A percentile compares a stretch with the other conserved stretches of the same genome.
These are phyloP conservation scores for Friedmanniomyces simplex DNA, from an alignment of 495 filamentous ascomycete species.

Conservation along the genomic window DNA sequence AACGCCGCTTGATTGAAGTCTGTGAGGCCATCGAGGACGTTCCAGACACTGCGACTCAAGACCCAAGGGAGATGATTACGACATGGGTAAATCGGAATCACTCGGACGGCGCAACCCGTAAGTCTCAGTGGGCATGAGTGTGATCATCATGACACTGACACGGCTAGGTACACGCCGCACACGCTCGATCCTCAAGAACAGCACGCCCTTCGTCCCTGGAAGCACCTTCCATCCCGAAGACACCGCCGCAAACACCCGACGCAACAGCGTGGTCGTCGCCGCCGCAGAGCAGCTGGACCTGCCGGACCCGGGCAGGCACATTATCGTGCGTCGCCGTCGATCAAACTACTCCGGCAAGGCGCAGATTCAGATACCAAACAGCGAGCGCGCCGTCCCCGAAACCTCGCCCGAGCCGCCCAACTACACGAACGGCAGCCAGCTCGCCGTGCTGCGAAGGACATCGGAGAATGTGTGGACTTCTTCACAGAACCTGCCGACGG, in stretches of 20 bases:
- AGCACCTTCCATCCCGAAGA: background rate
- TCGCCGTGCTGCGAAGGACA: background rate
- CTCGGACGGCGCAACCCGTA: background rate
- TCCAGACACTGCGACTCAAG: background rate
- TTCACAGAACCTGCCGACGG: background rate
- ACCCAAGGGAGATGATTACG: background rate
- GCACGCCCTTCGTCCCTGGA: background rate
- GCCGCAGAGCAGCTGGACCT: background rate
- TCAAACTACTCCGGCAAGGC: background rate
- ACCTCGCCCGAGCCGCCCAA: slow-evolving; percentile 6
- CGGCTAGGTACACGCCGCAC: background rate
- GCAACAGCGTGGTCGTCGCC: slow-evolving; percentile 7
- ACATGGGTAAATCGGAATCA: background rate
- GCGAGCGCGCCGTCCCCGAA: background rate
- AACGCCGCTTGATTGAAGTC: background rate
- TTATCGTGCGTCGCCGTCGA: slow-evolving; percentile 5
- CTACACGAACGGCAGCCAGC: background rate
- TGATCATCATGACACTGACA: background rate
- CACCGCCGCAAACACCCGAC: slow-evolving; percentile 9
- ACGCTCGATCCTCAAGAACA: slow-evolving; percentile 18
- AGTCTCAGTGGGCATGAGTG: background rate
- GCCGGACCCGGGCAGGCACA: background rate
- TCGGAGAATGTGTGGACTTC: background rate
- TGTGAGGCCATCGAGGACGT: background rate
- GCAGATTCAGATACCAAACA: background rate